Base-by-base conservation (phyloP, 257 asterid species). In the Thymus quinquecostatus region DNA sequence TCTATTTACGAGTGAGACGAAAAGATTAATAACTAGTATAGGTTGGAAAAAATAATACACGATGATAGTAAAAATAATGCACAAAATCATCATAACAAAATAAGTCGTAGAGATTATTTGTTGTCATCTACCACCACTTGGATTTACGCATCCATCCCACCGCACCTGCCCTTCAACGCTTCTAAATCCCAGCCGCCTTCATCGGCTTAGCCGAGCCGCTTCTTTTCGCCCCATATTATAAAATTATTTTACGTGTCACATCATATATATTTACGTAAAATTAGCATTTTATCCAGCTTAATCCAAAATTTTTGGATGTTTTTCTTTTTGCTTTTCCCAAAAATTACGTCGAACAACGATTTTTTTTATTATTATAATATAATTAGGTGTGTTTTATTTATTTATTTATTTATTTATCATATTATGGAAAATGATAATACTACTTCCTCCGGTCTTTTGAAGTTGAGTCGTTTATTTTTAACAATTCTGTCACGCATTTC, bases 101-200 rank as follows among this genome's bases (percentile, higher is more conserved):
- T 1, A 13, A 21, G 14, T 53, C 3, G 10, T 21, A 7, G 4
- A 27, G 21, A 21, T 21, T 21, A 6, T 2, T 54, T 6, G n/a
- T 3, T 56, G 8, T 1, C 38, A 56, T 56, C 61, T 30, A 29
- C 61, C 61, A 29, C 40, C 61, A 30, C 61, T 14, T 6, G 38
- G 30, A 9, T 29, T 28, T 56, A 28, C 38, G 2, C 10, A 21
- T 10, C 28, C 55, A 13, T 53, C 10, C 14, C 28, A 13, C 8
- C n/a, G 29, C 36, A 61, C 67, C 67, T 61, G 49, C 51, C 51
- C 28, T 61, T 61, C 61, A 56, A 56, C 61, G 61, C 40, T 53
- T 53, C 55, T 1, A 11, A 29, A 27, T 34, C 61, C 8, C 38
- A 3, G 40, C 61, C 40, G 40, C 40, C 30, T 56, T 3, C 3